Conservation (phyloP, 1,284 basidiomycete genomes). For the Anthracocystis setariae region DNA sequence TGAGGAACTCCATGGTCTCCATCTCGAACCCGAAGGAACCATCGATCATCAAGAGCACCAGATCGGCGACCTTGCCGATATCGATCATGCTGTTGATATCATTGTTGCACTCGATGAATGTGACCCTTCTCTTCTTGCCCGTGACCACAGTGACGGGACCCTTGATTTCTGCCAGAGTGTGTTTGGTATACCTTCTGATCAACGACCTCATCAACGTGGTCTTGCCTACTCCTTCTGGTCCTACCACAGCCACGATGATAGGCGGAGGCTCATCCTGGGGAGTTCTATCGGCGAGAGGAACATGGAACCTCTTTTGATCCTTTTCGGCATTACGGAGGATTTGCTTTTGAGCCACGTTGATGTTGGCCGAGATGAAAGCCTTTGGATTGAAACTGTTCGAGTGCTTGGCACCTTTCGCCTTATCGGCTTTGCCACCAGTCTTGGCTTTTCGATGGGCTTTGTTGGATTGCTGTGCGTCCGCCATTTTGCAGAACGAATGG, state of each 20-base stretch:
- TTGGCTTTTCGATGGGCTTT: conserved; percentile 60
- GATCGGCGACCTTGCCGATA: conserved; percentile 93
- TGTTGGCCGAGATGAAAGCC: conserved; percentile 80
- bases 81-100: conserved; percentile 99
- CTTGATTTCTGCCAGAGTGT: conserved; percentile 86
- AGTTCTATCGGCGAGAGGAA: conserved; percentile 92
- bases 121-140: conserved; percentile 88
- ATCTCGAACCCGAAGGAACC: conserved; percentile 98
- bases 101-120: conserved; percentile 97
- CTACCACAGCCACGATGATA: conserved; percentile 94
- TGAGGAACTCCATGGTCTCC: conserved; percentile 99
- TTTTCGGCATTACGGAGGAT: conserved; percentile 90
- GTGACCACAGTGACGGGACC: conserved; percentile 95
- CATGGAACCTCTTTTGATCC: conserved; percentile 93
- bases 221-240: conserved; percentile 95
- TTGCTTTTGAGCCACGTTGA: conserved; percentile 75
- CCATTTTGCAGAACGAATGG: conserved; percentile 34
- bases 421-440: conserved; percentile 60
- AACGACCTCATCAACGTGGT: conserved; percentile 92
- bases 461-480: conserved; percentile 60
- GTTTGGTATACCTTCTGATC: conserved; percentile 91
- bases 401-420: conserved; percentile 58
- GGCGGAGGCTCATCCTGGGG: conserved; percentile 87
- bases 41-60: conserved; percentile 96
- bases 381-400: conserved; percentile 85